Evolutionary conservation across 1,139 yeast genomes (phyloP).

Genomic region (Debaryomyces coudertii): DNA sequence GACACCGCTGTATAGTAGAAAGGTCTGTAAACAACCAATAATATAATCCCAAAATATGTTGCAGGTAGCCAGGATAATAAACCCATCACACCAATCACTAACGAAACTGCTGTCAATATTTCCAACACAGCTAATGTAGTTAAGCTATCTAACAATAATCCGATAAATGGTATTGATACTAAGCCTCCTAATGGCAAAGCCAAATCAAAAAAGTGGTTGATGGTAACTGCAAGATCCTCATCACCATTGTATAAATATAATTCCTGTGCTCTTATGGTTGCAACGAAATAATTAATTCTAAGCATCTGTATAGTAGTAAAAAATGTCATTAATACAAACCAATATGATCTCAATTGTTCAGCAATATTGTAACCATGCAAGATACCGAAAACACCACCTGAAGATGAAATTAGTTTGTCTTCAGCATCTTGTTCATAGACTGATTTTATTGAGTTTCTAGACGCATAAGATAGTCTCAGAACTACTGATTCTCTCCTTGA

Average conservation of each 20-base stretch:
- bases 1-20: conserved; percentile 91
- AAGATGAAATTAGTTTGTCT: conserved; percentile 50
- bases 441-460: conserved; percentile 50
- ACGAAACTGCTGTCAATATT: conserved; percentile 56
- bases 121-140: conserved; percentile 62
- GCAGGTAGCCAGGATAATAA: conserved; percentile 54
- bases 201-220: conserved; percentile 78
- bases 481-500: conserved; percentile 42
- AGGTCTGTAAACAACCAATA: conserved; percentile 86
- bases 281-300: conserved; percentile 87
- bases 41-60: conserved; percentile 63
- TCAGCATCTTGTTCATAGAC: conserved; percentile 70
- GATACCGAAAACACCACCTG: conserved; percentile 85
- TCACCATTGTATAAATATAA: conserved; percentile 58
- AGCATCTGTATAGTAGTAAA: conserved; percentile 89
- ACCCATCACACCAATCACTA: conserved; percentile 70
- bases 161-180: conserved; percentile 82
- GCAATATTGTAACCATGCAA: conserved; percentile 67
- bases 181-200: conserved; percentile 90
- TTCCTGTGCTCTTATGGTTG: conserved; percentile 82
- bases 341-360: conserved; percentile 70
- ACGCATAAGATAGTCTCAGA: conserved; percentile 36
- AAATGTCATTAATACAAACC: conserved; percentile 77
- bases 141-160: conserved; percentile 74
- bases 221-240: conserved; percentile 52